Base-by-base conservation (phyloP, 2,329 filamentous ascomycete genomes). In the Colletotrichum zoysiae region DNA sequence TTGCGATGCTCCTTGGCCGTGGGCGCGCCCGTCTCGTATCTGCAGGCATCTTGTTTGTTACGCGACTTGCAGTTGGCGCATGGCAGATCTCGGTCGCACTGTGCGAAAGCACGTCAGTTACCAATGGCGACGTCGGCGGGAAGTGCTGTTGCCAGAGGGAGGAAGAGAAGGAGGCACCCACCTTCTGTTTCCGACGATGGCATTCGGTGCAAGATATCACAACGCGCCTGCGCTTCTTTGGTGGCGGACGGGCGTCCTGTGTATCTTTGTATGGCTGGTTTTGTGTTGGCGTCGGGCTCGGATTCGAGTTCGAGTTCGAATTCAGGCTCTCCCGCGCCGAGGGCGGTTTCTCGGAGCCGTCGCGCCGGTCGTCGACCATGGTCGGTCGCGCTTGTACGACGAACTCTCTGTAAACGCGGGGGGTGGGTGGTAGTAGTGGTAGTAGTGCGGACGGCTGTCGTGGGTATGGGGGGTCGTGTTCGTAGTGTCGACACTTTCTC, bases 201-300 rank as follows among this genome's bases (percentile, higher is more conserved):
- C 89, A 91, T 77, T 91, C 89, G 14, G 86, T 89, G 75, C 89
- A 91, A 9, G 88, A 90, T 69, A 91, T 89, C 56, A 91, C 88
- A 53, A 89, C 83, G 50, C 89, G 84, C 76, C 87, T 85, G 74
- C 89, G 84, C 79, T 91, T 91, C 67, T 87, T 84, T 5, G 85
- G 84, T 23, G 85, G 84, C 51, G 79, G 81, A 73, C 79, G 81
- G 40, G 46, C 65, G 33, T 70, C 70, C 56, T 69, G 59, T 20
- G 59, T 53, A n/a, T 58, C 51, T 44, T 35, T 59, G 20, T 71
- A 35, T 26, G 51, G n/a, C 23, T 23, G 44, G 11, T 46, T 68
- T 51, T 61, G 64, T 46, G 57, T 51, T n/a, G 55, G 69, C 35
- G 65, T 33, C 53, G 65, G 58, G 40, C 66, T 68, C 44, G 46